These are phyloP conservation scores for Kodamaea sp. DNA, from an alignment of 1,139 yeast species.

Conservation along the genomic window DNA sequence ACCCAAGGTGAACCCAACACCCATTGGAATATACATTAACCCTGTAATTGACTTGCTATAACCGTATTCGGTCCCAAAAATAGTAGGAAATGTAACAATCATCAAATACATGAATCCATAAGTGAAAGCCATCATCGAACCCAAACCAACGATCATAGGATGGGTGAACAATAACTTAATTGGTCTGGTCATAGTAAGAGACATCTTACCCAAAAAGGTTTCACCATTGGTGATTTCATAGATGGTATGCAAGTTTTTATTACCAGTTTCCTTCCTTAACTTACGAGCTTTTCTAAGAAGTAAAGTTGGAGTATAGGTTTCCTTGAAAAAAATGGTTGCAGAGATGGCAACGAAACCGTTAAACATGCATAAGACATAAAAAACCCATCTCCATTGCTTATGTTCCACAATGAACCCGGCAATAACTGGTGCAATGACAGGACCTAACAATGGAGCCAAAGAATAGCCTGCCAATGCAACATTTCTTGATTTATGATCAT, in stretches of 20 bases:
- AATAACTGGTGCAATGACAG: slow-evolving; percentile 57
- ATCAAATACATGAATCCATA: slow-evolving; percentile 47
- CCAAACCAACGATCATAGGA: slow-evolving; percentile 45
- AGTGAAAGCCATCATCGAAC: slow-evolving; percentile 45
- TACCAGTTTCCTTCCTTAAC: slow-evolving; percentile 36
- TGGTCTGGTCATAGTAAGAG: slow-evolving; percentile 37
- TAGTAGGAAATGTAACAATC: slow-evolving; percentile 43
- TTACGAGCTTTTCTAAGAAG: slow-evolving; percentile 30
- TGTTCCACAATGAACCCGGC: slow-evolving; percentile 43
- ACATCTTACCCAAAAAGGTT: slow-evolving; percentile 28
- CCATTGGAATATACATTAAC: slow-evolving; percentile 46
- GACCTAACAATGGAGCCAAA: slow-evolving; percentile 51
- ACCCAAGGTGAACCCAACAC: slow-evolving; percentile 41
- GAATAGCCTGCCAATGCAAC: slow-evolving; percentile 42
- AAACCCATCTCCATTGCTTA: slow-evolving; percentile 43
- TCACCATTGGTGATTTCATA: slow-evolving; percentile 41
- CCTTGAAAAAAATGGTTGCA: slow-evolving; percentile 35
- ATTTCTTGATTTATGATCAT: slow-evolving; percentile 36
- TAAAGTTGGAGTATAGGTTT: slow-evolving; percentile 41
- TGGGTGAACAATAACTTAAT: slow-evolving; percentile 39
- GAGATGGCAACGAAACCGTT: slow-evolving; percentile 37
- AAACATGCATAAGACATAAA: slow-evolving; percentile 40
- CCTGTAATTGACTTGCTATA: slow-evolving; percentile 34
- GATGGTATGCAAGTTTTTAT: slow-evolving; percentile 38
- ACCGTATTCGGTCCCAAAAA: slow-evolving; percentile 34